phyloP scores from a whole-genome alignment of 768 basidiomycete species.

The Butyriboletus loyo region DNA sequence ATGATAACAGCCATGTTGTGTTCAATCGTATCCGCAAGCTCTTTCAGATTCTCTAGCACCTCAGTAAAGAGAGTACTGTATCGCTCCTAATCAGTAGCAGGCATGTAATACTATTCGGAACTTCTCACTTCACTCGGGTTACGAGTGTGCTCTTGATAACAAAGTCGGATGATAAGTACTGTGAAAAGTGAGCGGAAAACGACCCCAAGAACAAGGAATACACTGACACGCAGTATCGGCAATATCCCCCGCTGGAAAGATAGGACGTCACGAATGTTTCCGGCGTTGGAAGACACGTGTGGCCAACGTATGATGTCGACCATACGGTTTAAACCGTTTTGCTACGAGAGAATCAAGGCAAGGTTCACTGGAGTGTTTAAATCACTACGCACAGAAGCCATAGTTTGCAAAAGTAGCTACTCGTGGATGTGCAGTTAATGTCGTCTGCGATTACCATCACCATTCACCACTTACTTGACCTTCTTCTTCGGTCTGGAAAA shows the following conservation, averaged over 20 bases:
- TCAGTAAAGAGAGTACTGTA: slow-evolving; percentile 44
- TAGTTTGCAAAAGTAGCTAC: slow-evolving; percentile 38
- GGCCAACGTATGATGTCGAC: slow-evolving; percentile 48
- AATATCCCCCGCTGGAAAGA: slow-evolving; percentile 61
- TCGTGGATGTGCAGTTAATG: background rate
- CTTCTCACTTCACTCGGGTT: slow-evolving; percentile 48
- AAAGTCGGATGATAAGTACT: slow-evolving; percentile 61
- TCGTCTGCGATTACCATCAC: background rate
- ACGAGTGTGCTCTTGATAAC: slow-evolving; percentile 55
- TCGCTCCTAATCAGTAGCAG: slow-evolving; percentile 5
- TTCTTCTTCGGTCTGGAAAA: slow-evolving; percentile 42
- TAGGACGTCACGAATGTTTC: slow-evolving; percentile 33
- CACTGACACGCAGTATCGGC: slow-evolving; percentile 48
- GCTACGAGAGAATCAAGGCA: slow-evolving; percentile 26
- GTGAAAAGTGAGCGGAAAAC: background rate
- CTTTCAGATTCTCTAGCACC: slow-evolving; percentile 44
- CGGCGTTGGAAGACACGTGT: slow-evolving; percentile 38
- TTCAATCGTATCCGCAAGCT: slow-evolving; percentile 40
- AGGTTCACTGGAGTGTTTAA: accelerated
- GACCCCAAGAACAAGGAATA: background rate
- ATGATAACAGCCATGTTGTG: slow-evolving; percentile 36
- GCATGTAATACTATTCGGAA: background rate
- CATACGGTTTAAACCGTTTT: slow-evolving; percentile 50
- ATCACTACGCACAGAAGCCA: slow-evolving; percentile 36
- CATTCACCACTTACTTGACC: slow-evolving; percentile 41